Conservation (phyloP, 345 rosid genomes). For the Camelina neglecta region DNA sequence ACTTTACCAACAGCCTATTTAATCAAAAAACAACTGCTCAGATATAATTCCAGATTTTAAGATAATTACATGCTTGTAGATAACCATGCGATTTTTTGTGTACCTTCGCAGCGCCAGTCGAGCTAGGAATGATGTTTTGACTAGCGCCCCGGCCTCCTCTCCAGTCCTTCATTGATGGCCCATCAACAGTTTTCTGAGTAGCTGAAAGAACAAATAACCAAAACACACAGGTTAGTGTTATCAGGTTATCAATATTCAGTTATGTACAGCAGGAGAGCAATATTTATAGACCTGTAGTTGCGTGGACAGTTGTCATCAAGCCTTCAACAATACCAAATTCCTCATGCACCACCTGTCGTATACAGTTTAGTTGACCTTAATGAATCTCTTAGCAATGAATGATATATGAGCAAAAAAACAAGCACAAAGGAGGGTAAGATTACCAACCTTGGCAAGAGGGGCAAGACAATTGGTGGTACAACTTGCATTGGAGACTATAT, state of each 20-base stretch:
- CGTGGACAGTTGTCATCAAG: slow-evolving; percentile 99
- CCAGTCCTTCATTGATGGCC: slow-evolving; percentile 99
- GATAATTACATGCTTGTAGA: slow-evolving; percentile 6
- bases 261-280: slow-evolving; percentile 16
- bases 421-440: neutral
- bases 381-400: slow-evolving; percentile 2
- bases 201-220: slow-evolving; percentile 55
- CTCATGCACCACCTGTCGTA: slow-evolving; percentile 86
- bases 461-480: slow-evolving; percentile 99
- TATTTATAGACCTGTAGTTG: slow-evolving; percentile 79
- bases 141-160: slow-evolving; percentile 98
- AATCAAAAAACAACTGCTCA: neutral
- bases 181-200: slow-evolving; percentile 98
- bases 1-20: slow-evolving; percentile 97
- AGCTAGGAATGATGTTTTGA: slow-evolving; percentile 98
- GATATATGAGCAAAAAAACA: neutral
- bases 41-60: slow-evolving; percentile 11
- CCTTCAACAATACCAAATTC: slow-evolving; percentile 97
- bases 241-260: slow-evolving; percentile 16
- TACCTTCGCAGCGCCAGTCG: slow-evolving; percentile 99
- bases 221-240: slow-evolving; percentile 20
- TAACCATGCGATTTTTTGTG: neutral
- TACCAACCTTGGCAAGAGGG: slow-evolving; percentile 95
- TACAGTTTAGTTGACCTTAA: slow-evolving; percentile 12
- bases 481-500: slow-evolving; percentile 97